Base-by-base conservation (phyloP, 2,329 filamentous ascomycete genomes). In the Pezicula rhizophila region DNA sequence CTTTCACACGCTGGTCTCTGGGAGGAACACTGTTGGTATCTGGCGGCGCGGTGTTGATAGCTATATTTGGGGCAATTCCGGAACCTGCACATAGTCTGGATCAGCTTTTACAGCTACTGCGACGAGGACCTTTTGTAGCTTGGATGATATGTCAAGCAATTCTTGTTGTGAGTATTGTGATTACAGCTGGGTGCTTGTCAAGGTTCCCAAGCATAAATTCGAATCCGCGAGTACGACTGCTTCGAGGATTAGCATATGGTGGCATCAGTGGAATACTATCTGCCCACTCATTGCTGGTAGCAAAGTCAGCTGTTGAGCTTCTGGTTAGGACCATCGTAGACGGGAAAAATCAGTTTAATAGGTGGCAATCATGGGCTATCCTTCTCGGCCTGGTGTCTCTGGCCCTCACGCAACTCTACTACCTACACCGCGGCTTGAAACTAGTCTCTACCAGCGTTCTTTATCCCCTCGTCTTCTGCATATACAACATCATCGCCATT, bases 401-500 rank as follows among this genome's bases (percentile, higher is more conserved):
- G 52, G 92, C 93, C 4, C 77, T 99, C 40, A 87, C 84, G 40
- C 93, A 99, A 68, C 79, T 99, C 5, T 99, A 96, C 70, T 97
- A 95, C 68, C 80, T 99, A 52, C 93, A 99, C 65, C 82, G 89
- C 39, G 93, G 93, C 46, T 77, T 99, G 54, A 96, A 96, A 69
- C 78, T 99, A 46, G 90, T 95, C 67, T 96, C 91, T 47, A 97
- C 93, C 18, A 96, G 89, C 61, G 86, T 97, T 53, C 77, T 99
- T 57, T 99, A 99, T 68, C 93, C 93, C 5, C 84, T 97, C 59
- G 91, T 97, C 35, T 99, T 99, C 70, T 99, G 93, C 76, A 82
- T 97, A 56, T 99, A 97, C 77, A 99, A 99, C 75, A 96, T 99
- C 62, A 91, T 97, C 63, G 93, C 93, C 57, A 99, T 99, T 58